Evolutionary conservation across 2,329 filamentous ascomycete species (phyloP), one percentile per base, ranked within the genome.

Genomic region (Trichoderma sp.): DNA sequence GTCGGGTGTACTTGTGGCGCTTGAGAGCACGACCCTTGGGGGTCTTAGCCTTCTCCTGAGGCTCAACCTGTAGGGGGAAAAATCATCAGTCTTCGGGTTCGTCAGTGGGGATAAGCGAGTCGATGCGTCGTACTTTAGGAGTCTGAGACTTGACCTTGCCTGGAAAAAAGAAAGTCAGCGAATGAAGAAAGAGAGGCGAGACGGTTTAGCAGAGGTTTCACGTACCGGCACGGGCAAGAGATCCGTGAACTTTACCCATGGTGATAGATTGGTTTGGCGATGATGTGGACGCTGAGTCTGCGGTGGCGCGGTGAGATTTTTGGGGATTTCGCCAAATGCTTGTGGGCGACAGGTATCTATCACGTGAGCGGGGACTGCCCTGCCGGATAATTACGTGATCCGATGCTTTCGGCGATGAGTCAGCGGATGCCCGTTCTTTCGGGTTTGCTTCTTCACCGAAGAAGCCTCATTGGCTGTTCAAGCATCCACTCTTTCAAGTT

Each of bases 121-220:
- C 61, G 66, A 51, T 68, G 63, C 74, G 70, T 83, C 88, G 83
- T 88, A 94, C 91, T 90, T 95, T 94, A 80, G 92, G 92, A 78
- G 92, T 95, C 85, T 95, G 92, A 86, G 92, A 95, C 91, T 97
- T 96, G 90, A 97, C 94, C 89, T 97, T 97, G 87, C 93, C 93
- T 86, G 89, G 88, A 90, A 14, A 30, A 30, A 90, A 82, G 89
- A 90, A 83, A 78, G 75, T 73, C 66, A 72, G 68, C 70, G 30
- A 34, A 72, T 34, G 28, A 14, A 28, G 16, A 34, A 46, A 51
- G 0, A 28, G 13, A 51, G 16, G 55, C 46, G 13, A 30, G 14
- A 49, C 55, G 26, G 5, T 26, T 58, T 52, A 70, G 54, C 68
- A 59, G 70, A 66, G 68, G 51, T 67, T 71, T 21, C 51, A 77